Evolutionary conservation across 2,329 filamentous ascomycete species (phyloP), one percentile per base, ranked within the genome.

Genomic region (Aureobasidium sp.): DNA sequence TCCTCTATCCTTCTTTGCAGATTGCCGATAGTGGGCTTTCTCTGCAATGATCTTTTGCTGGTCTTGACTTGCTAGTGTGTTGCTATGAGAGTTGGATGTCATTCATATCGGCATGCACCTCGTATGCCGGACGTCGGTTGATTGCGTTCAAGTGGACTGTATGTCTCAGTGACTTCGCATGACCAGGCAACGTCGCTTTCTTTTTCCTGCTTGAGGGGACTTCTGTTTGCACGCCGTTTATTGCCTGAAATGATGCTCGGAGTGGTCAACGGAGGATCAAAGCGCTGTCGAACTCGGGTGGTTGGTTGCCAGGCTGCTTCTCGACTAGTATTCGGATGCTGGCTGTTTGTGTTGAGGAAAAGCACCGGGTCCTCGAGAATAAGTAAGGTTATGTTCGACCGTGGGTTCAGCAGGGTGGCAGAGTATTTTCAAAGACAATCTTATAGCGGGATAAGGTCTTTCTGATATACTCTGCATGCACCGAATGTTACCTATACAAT

Each of bases 81-180:
- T 64, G 25, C 29, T 50, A 40, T 47, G 27, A 53, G 27, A 43
- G 36, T 29, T 42, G 25, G 31, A 11, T 53, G 47, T 47, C 38
- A 64, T 54, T 54, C 60, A 54, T 54, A n/a, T 64, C 48, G 60
- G 60, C 53, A 48, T 64, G 60, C 60, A 55, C 43, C 36, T 64
- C 50, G n/a, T 64, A 64, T 64, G 60, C 60, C 50, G 60, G 60
- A 15, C 40, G 33, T 40, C 60, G 60, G 60, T 64, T 64, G 60
- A 47, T 55, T 64, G 60, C 60, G 50, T 64, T 47, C 48, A 47
- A 55, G 50, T 54, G 50, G 50, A 40, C 50, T 64, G 60, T 64
- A 64, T 64, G 60, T 64, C 60, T 64, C 60, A 64, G 48, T 27
- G 40, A 64, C 60, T 64, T 64, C 23, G 60, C 38, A 47, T 64